phyloP scores from a whole-genome alignment of 2,329 filamentous ascomycete genomes.

The Torrubiella hemipterigena region DNA sequence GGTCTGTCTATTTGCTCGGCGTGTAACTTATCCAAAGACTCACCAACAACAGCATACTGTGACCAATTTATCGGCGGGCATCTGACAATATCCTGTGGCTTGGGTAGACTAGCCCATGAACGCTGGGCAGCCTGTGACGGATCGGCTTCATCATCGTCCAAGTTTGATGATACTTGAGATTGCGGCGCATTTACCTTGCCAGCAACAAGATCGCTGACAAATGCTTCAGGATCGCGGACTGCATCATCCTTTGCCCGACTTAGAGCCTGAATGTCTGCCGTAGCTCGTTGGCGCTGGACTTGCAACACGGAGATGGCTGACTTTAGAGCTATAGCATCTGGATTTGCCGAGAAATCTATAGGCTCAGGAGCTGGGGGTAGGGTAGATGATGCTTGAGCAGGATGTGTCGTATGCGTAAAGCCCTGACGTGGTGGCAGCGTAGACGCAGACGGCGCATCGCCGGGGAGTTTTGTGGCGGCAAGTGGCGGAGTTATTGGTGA shows the following conservation, averaged over 20 bases:
- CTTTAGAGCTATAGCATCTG: slow-evolving; percentile 77
- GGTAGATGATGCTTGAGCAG: slow-evolving; percentile 24
- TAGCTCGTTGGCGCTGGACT: slow-evolving; percentile 68
- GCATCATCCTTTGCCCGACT: slow-evolving; percentile 60
- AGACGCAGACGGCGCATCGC: slow-evolving; percentile 7
- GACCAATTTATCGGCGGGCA: slow-evolving; percentile 90
- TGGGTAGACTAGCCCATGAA: slow-evolving; percentile 56
- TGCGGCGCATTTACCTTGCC: slow-evolving; percentile 38
- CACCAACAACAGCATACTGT: slow-evolving; percentile 80
- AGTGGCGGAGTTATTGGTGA: slow-evolving; percentile 43
- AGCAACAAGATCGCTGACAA: slow-evolving; percentile 53
- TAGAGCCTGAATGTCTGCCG: slow-evolving; percentile 61
- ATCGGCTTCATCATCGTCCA: too few relatives aligned
- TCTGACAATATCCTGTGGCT: slow-evolving; percentile 70
- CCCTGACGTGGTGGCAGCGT: slow-evolving; percentile 18
- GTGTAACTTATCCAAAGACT: slow-evolving; percentile 70
- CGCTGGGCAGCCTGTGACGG: slow-evolving; percentile 17
- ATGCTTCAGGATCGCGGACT: slow-evolving; percentile 57
- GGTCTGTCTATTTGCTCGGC: slow-evolving; percentile 63
- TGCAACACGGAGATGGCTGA: slow-evolving; percentile 80
- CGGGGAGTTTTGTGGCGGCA: slow-evolving; percentile 20
- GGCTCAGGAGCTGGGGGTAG: slow-evolving; percentile 36
- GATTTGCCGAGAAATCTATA: slow-evolving; percentile 53
- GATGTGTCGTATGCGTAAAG: slow-evolving; percentile 33
- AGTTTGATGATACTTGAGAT: slow-evolving; percentile 1